Percentiles rank a stretch among this genome's conserved stretches.
These are phyloP conservation scores for Saccharomycopsis synnaedendra DNA, from an alignment of 805 yeast species.

Conservation along the genomic window DNA sequence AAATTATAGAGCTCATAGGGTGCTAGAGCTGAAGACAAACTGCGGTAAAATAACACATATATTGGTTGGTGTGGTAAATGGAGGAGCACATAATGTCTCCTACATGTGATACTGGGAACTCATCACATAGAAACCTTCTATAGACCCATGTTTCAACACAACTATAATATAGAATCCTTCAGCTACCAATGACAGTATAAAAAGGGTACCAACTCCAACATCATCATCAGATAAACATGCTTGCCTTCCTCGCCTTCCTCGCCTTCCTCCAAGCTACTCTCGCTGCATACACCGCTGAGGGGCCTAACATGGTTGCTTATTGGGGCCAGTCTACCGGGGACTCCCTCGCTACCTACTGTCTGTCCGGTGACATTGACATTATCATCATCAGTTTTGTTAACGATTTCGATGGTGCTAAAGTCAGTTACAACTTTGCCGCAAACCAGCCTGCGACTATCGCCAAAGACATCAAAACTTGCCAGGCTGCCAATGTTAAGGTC, in stretches of 20 bases:
- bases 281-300: not conserved
- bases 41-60: too few species aligned
- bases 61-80: too few species aligned
- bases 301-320: slow-evolving; percentile 45
- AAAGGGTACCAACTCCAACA: too few species aligned
- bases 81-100: too few species aligned
- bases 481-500: slow-evolving; percentile 10
- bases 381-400: slow-evolving; percentile 27
- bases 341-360: slow-evolving; percentile 11
- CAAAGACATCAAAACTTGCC: slow-evolving; percentile 9
- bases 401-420: not conserved
- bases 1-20: too few species aligned
- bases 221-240: not conserved
- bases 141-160: too few species aligned
- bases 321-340: slow-evolving; percentile 48
- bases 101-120: too few species aligned
- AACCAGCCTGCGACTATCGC: slow-evolving; percentile 2
- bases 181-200: too few species aligned
- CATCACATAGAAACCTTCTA: too few species aligned
- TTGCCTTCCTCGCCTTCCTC: not conserved
- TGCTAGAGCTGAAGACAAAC: too few species aligned
- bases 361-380: slow-evolving; percentile 19
- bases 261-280: not conserved
- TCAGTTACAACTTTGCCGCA: slow-evolving; percentile 33
- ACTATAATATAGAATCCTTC: too few species aligned